Evolutionary conservation across 148 eudicot species (phyloP), one percentile per base, ranked within the genome.

Genomic region (Pouteria glomerata): DNA sequence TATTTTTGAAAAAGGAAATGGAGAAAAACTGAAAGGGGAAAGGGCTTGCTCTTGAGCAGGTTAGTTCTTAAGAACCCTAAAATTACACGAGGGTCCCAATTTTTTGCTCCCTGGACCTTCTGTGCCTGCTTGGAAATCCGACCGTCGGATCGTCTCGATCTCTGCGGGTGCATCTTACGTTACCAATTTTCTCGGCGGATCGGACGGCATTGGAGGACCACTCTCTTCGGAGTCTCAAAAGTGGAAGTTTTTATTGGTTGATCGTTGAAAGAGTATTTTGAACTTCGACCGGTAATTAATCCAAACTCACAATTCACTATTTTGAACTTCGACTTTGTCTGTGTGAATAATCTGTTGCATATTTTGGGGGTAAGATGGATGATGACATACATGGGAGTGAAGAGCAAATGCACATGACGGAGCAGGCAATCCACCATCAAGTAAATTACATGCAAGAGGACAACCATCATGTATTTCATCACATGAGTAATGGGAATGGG

Each of bases 401-500:
- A 34, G 78, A 61, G 6, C 76, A 72, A 63, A 69, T 83, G 78
- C 87, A 77, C 26, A 57, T 86, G 63, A 68, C 72, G 0, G 89
- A 81, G 33, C 83, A 74, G 31, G 84, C 76, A 13, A 81, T 86
- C 84, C 81, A 78, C 64, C 72, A 66, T 24, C 31, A 47, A 0
- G 82, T 73, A 73, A 88, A 87, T 70, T 90, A 82, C 56, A 73
- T 86, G 82, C 70, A 80, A 33, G 70, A 69, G 24, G 84, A 84
- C 26, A 83, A 83, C 58, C 78, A 81, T 74, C 86, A 87, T 71
- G 86, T 82, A 60, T 55, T 89, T 74, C 87, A 83, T 27, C 88
- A 87, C 65, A 65, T 88, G 87, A 81, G 82, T 68, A 84, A 86
- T 78, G 90, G 82, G 56, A 68, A 83, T 73, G 89, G 70, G n/a